A percentile compares a stretch with the other conserved stretches of the same genome.
Conservation (phyloP, 2,329 filamentous ascomycete species). For the Xylaria sp. region DNA sequence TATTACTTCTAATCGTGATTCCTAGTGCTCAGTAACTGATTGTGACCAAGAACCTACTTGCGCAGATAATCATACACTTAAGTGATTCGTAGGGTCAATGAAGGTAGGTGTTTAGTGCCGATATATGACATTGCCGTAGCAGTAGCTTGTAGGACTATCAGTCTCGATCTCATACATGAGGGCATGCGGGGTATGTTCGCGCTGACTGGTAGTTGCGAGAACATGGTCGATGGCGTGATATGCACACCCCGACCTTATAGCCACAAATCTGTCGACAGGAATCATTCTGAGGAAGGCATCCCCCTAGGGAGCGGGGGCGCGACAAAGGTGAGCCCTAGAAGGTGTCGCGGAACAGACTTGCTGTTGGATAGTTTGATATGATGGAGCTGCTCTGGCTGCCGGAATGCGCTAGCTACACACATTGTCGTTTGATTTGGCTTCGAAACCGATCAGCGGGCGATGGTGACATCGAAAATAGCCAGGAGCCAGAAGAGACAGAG, state of each 20-base stretch:
- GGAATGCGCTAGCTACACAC: not conserved
- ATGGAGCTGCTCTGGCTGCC: too few relatives aligned
- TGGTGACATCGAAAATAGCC: not conserved
- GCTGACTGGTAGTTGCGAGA: not conserved
- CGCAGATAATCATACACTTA: too few relatives aligned
- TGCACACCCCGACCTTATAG: not conserved
- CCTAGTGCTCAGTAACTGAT: not conserved
- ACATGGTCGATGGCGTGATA: slow-evolving; percentile 20
- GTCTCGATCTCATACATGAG: not conserved
- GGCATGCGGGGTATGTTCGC: slow-evolving; percentile 6
- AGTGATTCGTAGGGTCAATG: too few relatives aligned
- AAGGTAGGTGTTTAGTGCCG: not conserved
- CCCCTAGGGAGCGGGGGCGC: not conserved
- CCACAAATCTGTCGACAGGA: not conserved
- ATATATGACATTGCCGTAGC: not conserved
- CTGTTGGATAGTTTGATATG: too few relatives aligned
- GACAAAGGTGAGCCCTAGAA: not conserved
- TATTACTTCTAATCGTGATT: not conserved
- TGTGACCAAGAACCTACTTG: too few relatives aligned
- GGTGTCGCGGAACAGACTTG: too few relatives aligned
- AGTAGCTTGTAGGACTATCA: too few relatives aligned
- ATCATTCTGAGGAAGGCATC: not conserved
- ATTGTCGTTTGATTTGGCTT: not conserved
- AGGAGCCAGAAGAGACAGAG: not conserved
- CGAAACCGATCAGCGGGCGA: not conserved